phyloP scores from a whole-genome alignment of 2,329 filamentous ascomycete species.

The Calycina marina region DNA sequence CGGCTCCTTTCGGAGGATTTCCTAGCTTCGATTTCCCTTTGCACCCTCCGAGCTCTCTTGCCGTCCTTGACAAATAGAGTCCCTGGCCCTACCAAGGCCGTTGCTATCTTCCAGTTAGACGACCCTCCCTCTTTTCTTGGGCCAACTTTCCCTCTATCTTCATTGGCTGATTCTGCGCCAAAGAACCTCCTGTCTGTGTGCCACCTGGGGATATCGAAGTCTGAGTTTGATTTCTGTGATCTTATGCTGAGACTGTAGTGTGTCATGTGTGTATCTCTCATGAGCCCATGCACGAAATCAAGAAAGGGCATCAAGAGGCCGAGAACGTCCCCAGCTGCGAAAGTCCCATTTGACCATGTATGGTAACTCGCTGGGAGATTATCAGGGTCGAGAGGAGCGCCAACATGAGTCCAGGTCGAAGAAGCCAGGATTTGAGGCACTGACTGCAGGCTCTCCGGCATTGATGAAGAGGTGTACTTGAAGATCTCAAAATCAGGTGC shows the following conservation, averaged over 20 bases:
- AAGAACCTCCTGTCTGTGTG: conserved; percentile 4
- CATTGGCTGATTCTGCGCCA: background rate
- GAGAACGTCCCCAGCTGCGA: background rate
- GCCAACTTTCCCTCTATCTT: background rate
- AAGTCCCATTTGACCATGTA: background rate
- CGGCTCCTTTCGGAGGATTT: too few relatives aligned
- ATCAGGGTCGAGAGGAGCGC: background rate
- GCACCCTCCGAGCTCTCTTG: background rate
- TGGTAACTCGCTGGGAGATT: background rate
- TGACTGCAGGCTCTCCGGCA: background rate
- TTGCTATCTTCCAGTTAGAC: conserved; percentile 2
- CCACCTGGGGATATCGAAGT: conserved; percentile 5
- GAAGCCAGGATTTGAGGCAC: background rate
- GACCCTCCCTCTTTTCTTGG: background rate
- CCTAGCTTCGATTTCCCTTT: background rate
- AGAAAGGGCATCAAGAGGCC: conserved; percentile 3
- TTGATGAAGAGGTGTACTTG: background rate
- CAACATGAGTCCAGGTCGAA: background rate
- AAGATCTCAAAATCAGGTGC: background rate
- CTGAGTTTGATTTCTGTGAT: conserved; percentile 2
- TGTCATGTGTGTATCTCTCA: conserved; percentile 1
- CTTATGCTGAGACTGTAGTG: conserved; percentile 5
- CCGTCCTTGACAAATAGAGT: conserved; percentile 3
- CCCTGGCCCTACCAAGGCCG: conserved; percentile 2
- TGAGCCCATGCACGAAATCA: conserved; percentile 1